These are phyloP conservation scores for Endogone sp. DNA, from an alignment of 192 early-diverging fungal genomes.

Conservation along the genomic window DNA sequence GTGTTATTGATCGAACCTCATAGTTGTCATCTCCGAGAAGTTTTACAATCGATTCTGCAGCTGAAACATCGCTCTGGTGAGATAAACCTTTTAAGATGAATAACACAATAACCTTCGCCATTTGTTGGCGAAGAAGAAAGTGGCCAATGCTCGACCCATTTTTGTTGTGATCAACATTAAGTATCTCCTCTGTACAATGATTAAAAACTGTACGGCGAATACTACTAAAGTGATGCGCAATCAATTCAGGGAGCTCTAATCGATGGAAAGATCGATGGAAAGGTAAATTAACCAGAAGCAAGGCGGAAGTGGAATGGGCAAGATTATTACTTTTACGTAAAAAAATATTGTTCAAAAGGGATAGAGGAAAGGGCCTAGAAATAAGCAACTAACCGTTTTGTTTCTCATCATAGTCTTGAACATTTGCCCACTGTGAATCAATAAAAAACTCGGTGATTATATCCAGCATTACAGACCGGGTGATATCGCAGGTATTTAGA, in stretches of 20 bases:
- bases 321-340: no score
- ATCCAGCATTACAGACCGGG: constrained; percentile 43
- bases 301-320: no score
- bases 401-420: constrained; percentile 1
- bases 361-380: no score
- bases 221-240: constrained; percentile 16
- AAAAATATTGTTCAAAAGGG: no score
- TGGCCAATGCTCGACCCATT: constrained; percentile 19
- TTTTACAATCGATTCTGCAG: constrained; percentile 17
- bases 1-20: constrained; percentile 56
- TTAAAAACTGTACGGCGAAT: constrained; percentile 32
- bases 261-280: no score
- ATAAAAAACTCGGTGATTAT: constrained; percentile 46
- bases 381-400: not conserved
- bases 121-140: constrained; percentile 36
- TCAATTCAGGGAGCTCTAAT: constrained; percentile 20
- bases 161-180: constrained; percentile 27
- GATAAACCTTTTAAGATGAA: constrained; percentile 16
- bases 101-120: constrained; percentile 31
- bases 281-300: not conserved
- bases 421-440: constrained; percentile 30
- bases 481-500: constrained; percentile 41
- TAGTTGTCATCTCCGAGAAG: constrained; percentile 56
- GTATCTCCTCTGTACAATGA: constrained; percentile 18
- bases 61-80: not conserved